phyloP scores from a whole-genome alignment of 805 yeast species.

The Komagataella ulmi region DNA sequence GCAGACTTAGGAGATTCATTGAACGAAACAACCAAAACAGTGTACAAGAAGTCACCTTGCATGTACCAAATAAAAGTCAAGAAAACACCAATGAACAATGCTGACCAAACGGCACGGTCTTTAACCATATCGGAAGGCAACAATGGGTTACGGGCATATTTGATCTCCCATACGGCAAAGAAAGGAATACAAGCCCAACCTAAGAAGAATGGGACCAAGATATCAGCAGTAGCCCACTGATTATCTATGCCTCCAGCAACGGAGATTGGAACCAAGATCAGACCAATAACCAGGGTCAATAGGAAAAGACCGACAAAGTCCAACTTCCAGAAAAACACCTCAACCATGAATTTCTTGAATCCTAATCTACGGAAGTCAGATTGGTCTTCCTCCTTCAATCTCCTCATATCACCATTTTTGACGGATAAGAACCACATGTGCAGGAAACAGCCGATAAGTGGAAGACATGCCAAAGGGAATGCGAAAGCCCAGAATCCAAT shows the following conservation, averaged over 20 bases:
- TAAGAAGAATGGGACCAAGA: slow-evolving; percentile 57
- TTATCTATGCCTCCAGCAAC: slow-evolving; percentile 50
- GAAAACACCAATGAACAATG: slow-evolving; percentile 44
- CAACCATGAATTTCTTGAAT: slow-evolving; percentile 15
- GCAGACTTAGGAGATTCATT: slow-evolving; percentile 47
- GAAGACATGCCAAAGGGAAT: slow-evolving; percentile 53
- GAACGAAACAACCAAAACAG: slow-evolving; percentile 53
- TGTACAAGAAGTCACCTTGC: slow-evolving; percentile 58
- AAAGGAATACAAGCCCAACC: slow-evolving; percentile 45
- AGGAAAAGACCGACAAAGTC: slow-evolving; percentile 53
- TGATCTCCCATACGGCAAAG: slow-evolving; percentile 47
- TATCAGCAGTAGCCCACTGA: slow-evolving; percentile 46
- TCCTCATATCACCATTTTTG: slow-evolving; percentile 36
- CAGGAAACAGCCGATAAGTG: slow-evolving; percentile 35
- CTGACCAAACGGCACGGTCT: slow-evolving; percentile 66
- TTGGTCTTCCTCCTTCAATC: slow-evolving; percentile 13
- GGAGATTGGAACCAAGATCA: slow-evolving; percentile 61
- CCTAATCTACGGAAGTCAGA: slow-evolving; percentile 19
- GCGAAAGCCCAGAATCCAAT: slow-evolving; percentile 75
- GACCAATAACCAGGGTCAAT: slow-evolving; percentile 42
- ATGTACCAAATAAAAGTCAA: slow-evolving; percentile 51
- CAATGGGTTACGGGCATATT: slow-evolving; percentile 46
- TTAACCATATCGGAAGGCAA: slow-evolving; percentile 43
- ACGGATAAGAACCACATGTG: slow-evolving; percentile 46
- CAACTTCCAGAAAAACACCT: slow-evolving; percentile 43